Base-by-base conservation (phyloP, 2,329 filamentous ascomycete genomes). In the Colletotrichum caudatum region DNA sequence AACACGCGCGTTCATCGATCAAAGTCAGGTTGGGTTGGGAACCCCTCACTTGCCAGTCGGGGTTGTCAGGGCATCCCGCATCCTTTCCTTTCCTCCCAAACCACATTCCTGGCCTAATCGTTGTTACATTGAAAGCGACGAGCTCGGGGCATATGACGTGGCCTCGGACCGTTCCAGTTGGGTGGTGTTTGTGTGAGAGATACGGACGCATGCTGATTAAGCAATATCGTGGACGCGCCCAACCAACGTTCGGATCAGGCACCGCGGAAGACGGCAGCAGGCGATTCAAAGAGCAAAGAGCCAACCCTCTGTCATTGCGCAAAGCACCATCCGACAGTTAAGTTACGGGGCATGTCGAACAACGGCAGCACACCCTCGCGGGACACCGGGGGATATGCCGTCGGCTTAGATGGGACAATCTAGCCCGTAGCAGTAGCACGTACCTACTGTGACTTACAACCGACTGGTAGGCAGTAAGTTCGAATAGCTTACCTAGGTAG, bases 101-200 rank as follows among this genome's bases (percentile, higher is more conserved):
- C 46, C 14, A 14, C 53, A 37, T 56, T 56, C 53, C 4, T 29
- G 50, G 5, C 14, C 50, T 5, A 18, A 29, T 26, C 14, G 5
- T 26, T 18, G 23, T 26, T 23, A 18, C 37, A 8, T 48, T 16
- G 50, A 53, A 2, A n/a, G 64, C 61, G 64, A 68, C 53, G 64
- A 59, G 59, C 53, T 71, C 37, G 54, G 58, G 54, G 69, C 69
- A 71, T n/a, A 68, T 48, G 64, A 59, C 58, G 64, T 50, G n/a
- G 58, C 51, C 7, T 39, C 3, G 26, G 53, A 23, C 35, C 41
- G 53, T 58, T 62, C 39, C 68, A 51, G 29, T 16, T 12, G 16
- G 51, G 69, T 63, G 59, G 64, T 16, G 69, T 44, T 53, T 41
- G 14, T 59, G 48, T 29, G 9, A 35, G 37, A 59, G 26, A 3